Evolutionary conservation across 106 monocot genomes (phyloP).

Genomic region (Dendrobium nobile): DNA sequence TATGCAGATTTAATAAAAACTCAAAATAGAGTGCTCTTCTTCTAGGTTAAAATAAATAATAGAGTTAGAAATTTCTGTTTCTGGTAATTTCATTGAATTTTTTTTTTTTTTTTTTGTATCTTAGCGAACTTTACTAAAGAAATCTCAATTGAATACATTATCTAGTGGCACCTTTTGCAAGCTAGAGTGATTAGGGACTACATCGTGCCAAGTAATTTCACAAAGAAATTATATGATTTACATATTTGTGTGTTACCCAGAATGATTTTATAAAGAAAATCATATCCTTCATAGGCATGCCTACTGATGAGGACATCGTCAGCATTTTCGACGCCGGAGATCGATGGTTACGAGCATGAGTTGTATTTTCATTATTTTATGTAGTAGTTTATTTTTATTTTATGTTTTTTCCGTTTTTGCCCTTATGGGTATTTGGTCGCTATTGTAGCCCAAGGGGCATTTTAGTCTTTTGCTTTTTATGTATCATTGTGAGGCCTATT

Average conservation of each 20-base stretch:
- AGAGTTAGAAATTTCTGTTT: background rate
- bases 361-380: no score
- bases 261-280: background rate
- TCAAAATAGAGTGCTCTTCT: background rate
- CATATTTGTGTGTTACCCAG: background rate
- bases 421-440: no score
- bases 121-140: background rate
- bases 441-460: no score
- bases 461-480: no score
- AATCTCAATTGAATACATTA: background rate
- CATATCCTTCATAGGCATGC: no score
- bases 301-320: no score
- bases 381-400: no score
- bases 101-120: background rate
- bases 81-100: background rate
- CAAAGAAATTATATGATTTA: background rate
- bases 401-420: no score
- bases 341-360: no score
- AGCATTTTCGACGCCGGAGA: no score
- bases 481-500: no score
- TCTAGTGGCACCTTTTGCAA: background rate
- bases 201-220: background rate
- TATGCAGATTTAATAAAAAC: background rate
- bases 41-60: background rate
- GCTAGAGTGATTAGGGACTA: background rate